Conservation (phyloP, 495 filamentous ascomycete species). For the Cairneyella variabilis region DNA sequence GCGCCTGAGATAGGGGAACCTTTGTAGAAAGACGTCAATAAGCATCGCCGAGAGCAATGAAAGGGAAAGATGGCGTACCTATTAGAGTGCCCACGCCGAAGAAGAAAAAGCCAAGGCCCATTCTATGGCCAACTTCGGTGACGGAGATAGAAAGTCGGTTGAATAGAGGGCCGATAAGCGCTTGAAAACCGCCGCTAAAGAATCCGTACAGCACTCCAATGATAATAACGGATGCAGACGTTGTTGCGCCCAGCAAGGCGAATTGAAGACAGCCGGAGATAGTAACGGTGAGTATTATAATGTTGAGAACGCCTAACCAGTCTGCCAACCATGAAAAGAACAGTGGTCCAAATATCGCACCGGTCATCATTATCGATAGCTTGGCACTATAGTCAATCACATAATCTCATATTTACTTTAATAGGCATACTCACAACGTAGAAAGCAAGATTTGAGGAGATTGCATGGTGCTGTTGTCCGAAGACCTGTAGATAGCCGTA, state of each 20-base stretch:
- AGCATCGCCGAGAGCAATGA: too few species aligned
- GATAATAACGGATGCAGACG: neutral
- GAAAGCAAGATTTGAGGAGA: neutral
- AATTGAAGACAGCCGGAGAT: neutral
- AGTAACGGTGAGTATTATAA: neutral
- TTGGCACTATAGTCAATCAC: neutral
- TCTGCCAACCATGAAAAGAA: neutral
- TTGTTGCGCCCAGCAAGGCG: neutral
- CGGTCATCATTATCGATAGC: neutral
- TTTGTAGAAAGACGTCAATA: neutral
- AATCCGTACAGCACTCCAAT: neutral
- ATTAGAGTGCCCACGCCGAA: neutral
- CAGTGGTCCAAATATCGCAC: neutral
- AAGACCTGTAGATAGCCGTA: neutral
- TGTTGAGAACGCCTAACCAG: neutral
- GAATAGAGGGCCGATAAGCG: neutral
- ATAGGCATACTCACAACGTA: neutral
- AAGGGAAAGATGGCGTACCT: neutral
- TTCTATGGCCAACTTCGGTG: neutral
- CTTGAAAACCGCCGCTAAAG: neutral
- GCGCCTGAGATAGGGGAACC: neutral
- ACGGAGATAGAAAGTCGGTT: neutral
- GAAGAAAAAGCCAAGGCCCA: neutral
- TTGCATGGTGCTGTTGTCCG: neutral
- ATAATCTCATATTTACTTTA: neutral